Evolutionary conservation across 1,284 basidiomycete genomes (phyloP).

Genomic region (Gastroboletus turbinatus): DNA sequence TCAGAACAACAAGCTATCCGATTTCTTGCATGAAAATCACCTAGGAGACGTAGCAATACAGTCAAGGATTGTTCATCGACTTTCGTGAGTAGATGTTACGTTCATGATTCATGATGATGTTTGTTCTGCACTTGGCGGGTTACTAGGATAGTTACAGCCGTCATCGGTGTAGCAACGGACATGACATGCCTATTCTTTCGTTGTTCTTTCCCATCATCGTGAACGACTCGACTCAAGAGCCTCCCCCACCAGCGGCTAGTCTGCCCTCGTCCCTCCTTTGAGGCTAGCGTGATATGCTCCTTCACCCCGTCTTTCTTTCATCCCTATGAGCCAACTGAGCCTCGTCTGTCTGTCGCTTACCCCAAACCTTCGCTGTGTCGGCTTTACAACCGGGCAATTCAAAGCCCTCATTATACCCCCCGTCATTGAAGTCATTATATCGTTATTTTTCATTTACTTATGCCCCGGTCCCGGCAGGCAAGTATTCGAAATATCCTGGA

Average conservation of each 20-base stretch:
- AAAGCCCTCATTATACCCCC: constrained; percentile 59
- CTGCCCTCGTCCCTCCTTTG: constrained; percentile 24
- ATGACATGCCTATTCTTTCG: constrained; percentile 1
- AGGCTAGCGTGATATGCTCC: constrained; percentile 27
- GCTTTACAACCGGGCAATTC: constrained; percentile 48
- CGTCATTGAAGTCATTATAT: constrained; percentile 59
- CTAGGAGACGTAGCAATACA: not conserved
- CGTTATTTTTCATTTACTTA: constrained; percentile 49
- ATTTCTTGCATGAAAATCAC: not conserved
- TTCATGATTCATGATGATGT: not conserved
- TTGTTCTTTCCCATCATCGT: constrained; percentile 26
- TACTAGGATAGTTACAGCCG: constrained; percentile 23
- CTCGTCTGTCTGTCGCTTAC: constrained; percentile 68
- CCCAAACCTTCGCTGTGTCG: constrained; percentile 67
- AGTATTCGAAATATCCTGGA: constrained; percentile 27
- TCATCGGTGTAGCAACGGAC: constrained; percentile 23
- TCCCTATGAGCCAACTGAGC: constrained; percentile 34
- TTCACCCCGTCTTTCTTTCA: constrained; percentile 1
- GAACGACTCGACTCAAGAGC: constrained; percentile 2
- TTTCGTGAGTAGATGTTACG: not conserved
- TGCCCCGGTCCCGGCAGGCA: constrained; percentile 56
- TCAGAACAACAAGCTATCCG: not conserved
- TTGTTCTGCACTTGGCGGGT: constrained; percentile 1
- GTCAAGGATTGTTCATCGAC: not conserved
- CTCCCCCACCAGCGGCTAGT: constrained; percentile 17